Conservation (phyloP, 129 eudicot genomes). For the Flaveria sonorensis region DNA sequence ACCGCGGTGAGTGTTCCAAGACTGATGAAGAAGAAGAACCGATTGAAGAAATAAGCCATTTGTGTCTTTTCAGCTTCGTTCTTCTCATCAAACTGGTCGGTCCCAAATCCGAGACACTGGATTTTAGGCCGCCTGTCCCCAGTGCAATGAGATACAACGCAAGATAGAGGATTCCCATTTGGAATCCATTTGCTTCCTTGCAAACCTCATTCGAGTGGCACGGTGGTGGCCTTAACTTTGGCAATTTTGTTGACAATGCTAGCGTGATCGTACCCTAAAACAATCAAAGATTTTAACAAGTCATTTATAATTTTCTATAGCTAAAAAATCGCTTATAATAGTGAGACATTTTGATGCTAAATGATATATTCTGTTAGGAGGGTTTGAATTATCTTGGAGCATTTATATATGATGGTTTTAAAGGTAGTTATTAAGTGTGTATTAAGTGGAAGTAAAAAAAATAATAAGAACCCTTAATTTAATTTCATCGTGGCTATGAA, state of each 20-base stretch:
- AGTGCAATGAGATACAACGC: slow-evolving; percentile 75
- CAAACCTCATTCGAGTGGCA: slow-evolving; percentile 50
- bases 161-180: slow-evolving; percentile 83
- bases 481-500: no score
- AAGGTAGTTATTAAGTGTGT: no score
- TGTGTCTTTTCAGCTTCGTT: slow-evolving; percentile 74
- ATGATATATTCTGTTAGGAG: no score
- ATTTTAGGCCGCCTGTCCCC: slow-evolving; percentile 89
- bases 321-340: no score
- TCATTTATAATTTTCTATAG: no score
- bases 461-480: no score
- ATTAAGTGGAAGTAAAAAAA: no score
- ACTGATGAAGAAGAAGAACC: slow-evolving; percentile 92
- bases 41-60: slow-evolving; percentile 71
- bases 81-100: slow-evolving; percentile 82
- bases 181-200: slow-evolving; percentile 67
- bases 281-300: background rate
- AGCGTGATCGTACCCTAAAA: slow-evolving; percentile 77
- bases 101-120: slow-evolving; percentile 92
- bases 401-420: no score
- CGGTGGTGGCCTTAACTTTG: slow-evolving; percentile 69
- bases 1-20: slow-evolving; percentile 69
- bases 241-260: slow-evolving; percentile 65
- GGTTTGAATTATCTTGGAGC: no score
- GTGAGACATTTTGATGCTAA: no score